These are phyloP conservation scores for Puccinia coronata DNA, from an alignment of 1,284 basidiomycete genomes.

Conservation along the genomic window DNA sequence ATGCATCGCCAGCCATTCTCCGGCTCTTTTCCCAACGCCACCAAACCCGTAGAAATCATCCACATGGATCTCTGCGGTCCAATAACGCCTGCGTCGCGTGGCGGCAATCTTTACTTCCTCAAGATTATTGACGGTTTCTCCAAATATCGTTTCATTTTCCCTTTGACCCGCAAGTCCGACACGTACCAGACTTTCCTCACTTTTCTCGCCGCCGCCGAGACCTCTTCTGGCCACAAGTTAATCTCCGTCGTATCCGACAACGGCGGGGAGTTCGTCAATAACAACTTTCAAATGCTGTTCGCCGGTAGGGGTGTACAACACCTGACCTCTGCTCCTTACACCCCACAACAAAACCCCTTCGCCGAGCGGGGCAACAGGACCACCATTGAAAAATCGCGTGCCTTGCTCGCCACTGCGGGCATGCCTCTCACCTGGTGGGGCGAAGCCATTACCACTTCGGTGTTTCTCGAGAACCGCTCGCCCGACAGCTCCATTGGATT, in stretches of 20 bases:
- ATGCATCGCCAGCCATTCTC: too few species aligned
- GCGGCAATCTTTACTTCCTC: too few species aligned
- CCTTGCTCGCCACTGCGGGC: neutral
- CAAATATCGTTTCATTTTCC: neutral
- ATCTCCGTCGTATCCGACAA: conserved; percentile 2
- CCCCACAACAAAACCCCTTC: too few species aligned
- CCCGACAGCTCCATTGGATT: conserved; percentile 11
- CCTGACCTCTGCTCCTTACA: neutral
- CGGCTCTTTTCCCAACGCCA: too few species aligned
- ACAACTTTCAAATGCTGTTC: neutral
- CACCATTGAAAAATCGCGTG: conserved; percentile 10
- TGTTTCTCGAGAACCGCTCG: conserved; percentile 2
- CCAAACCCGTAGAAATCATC: neutral
- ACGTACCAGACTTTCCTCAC: neutral
- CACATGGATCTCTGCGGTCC: too few species aligned
- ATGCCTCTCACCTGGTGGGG: conserved; percentile 18
- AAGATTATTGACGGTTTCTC: conserved; percentile 17
- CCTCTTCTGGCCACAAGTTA: too few species aligned
- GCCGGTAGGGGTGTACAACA: neutral
- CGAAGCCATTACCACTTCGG: neutral
- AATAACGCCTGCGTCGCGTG: too few species aligned
- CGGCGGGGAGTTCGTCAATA: too few species aligned
- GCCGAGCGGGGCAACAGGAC: conserved; percentile 15
- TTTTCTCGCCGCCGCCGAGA: neutral
- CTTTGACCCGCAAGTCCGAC: neutral